Evolutionary conservation across 495 filamentous ascomycete genomes (phyloP).

Genomic region (Baudoinia panamericana): DNA sequence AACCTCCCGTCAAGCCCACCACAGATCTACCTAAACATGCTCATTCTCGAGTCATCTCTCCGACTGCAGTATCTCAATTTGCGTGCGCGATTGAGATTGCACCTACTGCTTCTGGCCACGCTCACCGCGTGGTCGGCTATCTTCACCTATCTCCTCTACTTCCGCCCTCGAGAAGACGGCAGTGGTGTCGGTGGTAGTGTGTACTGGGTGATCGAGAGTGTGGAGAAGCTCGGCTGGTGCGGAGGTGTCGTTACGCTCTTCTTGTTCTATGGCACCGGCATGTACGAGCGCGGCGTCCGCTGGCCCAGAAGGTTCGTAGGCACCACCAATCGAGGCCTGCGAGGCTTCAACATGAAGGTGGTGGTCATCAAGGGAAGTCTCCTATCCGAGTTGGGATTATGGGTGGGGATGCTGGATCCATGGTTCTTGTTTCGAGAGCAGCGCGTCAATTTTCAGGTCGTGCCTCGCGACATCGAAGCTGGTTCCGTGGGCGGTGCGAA

Average conservation of each 20-base stretch:
- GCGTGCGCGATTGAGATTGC: conserved; percentile 75
- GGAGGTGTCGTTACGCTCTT: conserved; percentile 71
- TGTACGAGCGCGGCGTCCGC: conserved; percentile 86
- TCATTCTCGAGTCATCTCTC: conserved; percentile 90
- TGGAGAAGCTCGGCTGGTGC: conserved; percentile 75
- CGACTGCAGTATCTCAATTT: conserved; percentile 85
- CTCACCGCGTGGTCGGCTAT: conserved; percentile 65
- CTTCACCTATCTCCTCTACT: conserved; percentile 77
- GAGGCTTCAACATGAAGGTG: conserved; percentile 89
- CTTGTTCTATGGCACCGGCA: conserved; percentile 83
- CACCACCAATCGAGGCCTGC: conserved; percentile 74
- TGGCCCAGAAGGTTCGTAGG: conserved; percentile 89
- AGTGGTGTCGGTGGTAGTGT: conserved; percentile 78
- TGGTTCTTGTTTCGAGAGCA: conserved; percentile 46
- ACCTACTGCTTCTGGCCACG: conserved; percentile 83
- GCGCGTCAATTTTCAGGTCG: conserved; percentile 14
- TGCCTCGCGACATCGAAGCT: conserved; percentile 16
- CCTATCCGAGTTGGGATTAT: conserved; percentile 61
- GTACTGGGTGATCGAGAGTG: conserved; percentile 87
- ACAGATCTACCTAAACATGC: conserved; percentile 97
- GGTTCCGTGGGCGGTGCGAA: not conserved
- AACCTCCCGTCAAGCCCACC: conserved; percentile 76
- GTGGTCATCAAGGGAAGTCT: conserved; percentile 67
- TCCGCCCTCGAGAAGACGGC: conserved; percentile 82
- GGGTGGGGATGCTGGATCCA: conserved; percentile 61